Percentiles rank a stretch among this genome's conserved stretches.
Evolutionary conservation across 1,284 basidiomycete genomes (phyloP).

Genomic region (Microbotryum intermedium): DNA sequence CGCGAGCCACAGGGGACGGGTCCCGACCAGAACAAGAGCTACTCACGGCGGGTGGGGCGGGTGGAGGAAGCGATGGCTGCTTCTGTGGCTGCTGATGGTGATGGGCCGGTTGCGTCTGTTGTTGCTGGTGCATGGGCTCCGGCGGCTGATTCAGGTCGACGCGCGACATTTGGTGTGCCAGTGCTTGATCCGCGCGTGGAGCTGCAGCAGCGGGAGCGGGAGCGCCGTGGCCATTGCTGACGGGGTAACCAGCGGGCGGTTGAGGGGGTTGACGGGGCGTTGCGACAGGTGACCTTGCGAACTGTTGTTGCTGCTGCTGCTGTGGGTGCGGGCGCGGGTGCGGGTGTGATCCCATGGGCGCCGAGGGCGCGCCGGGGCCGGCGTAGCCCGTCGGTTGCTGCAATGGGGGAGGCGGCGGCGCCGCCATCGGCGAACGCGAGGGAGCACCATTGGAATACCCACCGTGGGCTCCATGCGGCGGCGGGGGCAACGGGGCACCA

Average conservation of each 20-base stretch:
- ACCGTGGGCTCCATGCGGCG: background rate
- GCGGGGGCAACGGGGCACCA: background rate
- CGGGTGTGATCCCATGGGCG: background rate
- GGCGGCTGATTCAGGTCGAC: background rate
- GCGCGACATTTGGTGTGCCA: background rate
- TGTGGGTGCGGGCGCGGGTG: background rate
- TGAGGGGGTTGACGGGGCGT: background rate
- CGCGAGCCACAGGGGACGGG: background rate
- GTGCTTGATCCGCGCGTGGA: background rate
- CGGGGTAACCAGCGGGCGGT: background rate
- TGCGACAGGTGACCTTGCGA: background rate
- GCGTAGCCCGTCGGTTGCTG: too few species aligned
- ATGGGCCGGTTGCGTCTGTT: background rate
- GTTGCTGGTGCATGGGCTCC: conserved; percentile 2
- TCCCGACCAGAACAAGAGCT: background rate
- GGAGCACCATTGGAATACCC: too few species aligned
- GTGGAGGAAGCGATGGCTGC: background rate
- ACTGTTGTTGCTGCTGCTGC: conserved; percentile 1
- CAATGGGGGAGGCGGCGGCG: too few species aligned
- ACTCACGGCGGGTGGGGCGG: background rate
- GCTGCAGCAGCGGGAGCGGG: too few species aligned
- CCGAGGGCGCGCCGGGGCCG: background rate
- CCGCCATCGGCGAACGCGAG: too few species aligned
- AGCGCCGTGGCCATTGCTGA: too few species aligned
- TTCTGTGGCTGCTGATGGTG: background rate